Evolutionary conservation across 768 basidiomycete genomes (phyloP), one percentile per base, ranked within the genome.

Genomic region (Termitomyces sp.): DNA sequence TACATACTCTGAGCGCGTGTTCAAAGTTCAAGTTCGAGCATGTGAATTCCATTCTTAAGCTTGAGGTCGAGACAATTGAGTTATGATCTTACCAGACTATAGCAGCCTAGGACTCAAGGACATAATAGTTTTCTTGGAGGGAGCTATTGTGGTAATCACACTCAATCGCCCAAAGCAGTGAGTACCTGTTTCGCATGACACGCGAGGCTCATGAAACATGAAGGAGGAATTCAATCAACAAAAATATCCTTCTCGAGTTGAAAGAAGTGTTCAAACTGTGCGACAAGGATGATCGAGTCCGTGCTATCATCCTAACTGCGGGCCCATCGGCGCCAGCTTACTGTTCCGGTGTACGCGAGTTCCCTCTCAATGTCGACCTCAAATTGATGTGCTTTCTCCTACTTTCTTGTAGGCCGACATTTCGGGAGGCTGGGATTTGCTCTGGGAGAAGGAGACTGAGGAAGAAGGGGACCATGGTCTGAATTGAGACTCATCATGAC

Each of bases 211-310:
- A 12, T 39, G 17, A 34, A 43, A 48, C 47, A 10, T 40, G 6
- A 23, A 83, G 81, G 59, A 72, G 76, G 44, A 84, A 83, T 59
- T 77, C 73, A 7, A 77, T 78, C 62, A 68, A 63, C 25, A 51
- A 39, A 3, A 59, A 53, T 11, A 57, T 82, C 12, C 64, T 67
- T 25, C 27, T 65, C 0, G 80, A 83, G 14, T 61, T 82, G 37
- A 66, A 75, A 34, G 65, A 74, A 43, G 72, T 72, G 1, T 82
- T 80, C 57, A 73, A 73, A 19, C 61, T 79, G 3, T 73, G 73
- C 19, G 80, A 82, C 68, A 70, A 66, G 46, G 83, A 83, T 55
- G 81, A 83, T 60, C 73, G 77, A 39, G 77, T 83, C 21, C 73
- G 76, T 37, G 81, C 71, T 0, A 74, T 82, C 17, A 72, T 83